Evolutionary conservation across 306 rosid species (phyloP).

Genomic region (Lathyrus aphaca): DNA sequence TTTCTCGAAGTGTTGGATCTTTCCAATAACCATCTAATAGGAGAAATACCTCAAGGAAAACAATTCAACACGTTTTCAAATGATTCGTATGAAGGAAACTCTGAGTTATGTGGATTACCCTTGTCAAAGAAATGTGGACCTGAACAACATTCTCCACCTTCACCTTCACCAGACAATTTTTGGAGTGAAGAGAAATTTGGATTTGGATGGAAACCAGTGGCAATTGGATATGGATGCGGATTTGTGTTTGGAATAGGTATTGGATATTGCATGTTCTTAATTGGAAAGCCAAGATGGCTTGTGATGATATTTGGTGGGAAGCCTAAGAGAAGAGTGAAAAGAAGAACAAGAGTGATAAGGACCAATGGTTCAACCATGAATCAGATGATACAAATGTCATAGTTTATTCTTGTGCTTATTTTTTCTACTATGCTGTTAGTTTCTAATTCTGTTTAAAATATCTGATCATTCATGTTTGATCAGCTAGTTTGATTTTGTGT

Average conservation of each 20-base stretch:
- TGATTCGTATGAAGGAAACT: no score
- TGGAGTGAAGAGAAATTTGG: slow-evolving; percentile 6
- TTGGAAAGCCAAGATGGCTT: no score
- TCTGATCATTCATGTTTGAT: no score
- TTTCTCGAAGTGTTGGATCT: no score
- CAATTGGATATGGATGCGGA: slow-evolving; percentile 50
- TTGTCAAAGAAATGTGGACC: slow-evolving; percentile 24
- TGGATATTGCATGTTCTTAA: slow-evolving; percentile 33
- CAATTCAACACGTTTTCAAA: no score
- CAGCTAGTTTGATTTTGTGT: no score
- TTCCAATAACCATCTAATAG: no score
- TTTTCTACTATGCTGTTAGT: no score
- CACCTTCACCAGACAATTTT: not conserved
- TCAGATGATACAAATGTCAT: slow-evolving; percentile 6
- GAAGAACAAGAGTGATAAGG: not conserved
- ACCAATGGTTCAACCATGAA: not conserved
- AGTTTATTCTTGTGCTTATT: no score
- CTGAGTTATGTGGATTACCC: slow-evolving; percentile 37
- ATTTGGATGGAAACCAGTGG: slow-evolving; percentile 47
- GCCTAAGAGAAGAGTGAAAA: slow-evolving; percentile 2
- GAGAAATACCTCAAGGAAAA: no score
- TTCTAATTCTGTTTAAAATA: no score
- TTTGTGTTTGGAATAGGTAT: slow-evolving; percentile 33
- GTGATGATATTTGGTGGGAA: no score
- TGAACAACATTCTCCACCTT: not conserved